Conservation (phyloP, 129 eudicot species). For the Centella asiatica region DNA sequence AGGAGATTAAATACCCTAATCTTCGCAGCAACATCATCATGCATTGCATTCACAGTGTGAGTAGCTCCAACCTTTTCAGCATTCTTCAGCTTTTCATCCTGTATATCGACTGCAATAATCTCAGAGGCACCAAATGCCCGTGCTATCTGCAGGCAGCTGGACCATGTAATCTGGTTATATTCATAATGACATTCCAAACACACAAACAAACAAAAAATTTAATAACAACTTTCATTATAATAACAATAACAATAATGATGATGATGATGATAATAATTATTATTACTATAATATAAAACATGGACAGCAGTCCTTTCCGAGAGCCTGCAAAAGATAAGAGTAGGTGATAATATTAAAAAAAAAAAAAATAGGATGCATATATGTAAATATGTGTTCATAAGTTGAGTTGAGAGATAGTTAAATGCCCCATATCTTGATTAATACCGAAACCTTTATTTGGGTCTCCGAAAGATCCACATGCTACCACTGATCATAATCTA, state of each 20-base stretch:
- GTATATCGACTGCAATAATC: slow-evolving; percentile 88
- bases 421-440: too few species aligned
- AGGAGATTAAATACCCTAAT: slow-evolving; percentile 39
- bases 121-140: slow-evolving; percentile 96
- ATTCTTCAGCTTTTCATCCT: slow-evolving; percentile 79
- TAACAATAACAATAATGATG: too few species aligned
- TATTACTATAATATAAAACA: too few species aligned
- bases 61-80: slow-evolving; percentile 89
- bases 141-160: slow-evolving; percentile 97
- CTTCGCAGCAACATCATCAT: slow-evolving; percentile 75
- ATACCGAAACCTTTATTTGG: neutral
- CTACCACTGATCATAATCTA: too few species aligned
- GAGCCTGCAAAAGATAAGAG: too few species aligned
- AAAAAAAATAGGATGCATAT: neutral
- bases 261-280: too few species aligned
- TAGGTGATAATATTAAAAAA: too few species aligned
- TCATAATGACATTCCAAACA: neutral
- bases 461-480: neutral
- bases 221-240: too few species aligned
- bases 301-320: too few species aligned
- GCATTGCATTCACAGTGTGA: slow-evolving; percentile 63
- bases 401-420: neutral
- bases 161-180: slow-evolving; percentile 22
- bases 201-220: neutral
- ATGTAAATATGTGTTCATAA: neutral